Evolutionary conservation across 371 early-diverging fungal species (phyloP).

Genomic region (Lichtheimia ramosa): DNA sequence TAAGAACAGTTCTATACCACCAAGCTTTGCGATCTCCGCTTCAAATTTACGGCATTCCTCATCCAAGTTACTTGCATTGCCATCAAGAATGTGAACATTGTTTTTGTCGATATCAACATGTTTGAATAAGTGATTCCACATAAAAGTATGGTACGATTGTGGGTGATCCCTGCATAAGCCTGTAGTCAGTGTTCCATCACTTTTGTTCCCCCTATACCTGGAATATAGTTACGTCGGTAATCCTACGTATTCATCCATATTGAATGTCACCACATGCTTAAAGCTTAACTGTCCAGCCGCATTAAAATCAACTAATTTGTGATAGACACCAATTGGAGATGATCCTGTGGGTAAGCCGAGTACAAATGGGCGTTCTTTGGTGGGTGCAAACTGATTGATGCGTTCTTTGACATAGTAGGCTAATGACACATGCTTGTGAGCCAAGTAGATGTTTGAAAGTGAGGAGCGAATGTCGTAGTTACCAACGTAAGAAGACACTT

Average conservation of each 20-base stretch:
- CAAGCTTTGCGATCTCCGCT: conserved; percentile 71
- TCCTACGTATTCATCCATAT: conserved; percentile 77
- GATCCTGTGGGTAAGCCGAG: conserved; percentile 87
- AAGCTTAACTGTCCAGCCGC: conserved; percentile 63
- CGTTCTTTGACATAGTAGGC: conserved; percentile 83
- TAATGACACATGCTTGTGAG: conserved; percentile 9
- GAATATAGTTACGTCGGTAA: conserved; percentile 23
- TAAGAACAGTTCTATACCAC: conserved; percentile 84
- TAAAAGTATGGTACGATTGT: conserved; percentile 87
- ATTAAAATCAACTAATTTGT: conserved; percentile 63
- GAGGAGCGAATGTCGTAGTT: conserved; percentile 1
- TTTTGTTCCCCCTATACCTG: no score
- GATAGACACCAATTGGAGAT: conserved; percentile 79
- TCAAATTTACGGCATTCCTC: conserved; percentile 81
- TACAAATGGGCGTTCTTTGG: conserved; percentile 77
- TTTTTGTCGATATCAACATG: conserved; percentile 77
- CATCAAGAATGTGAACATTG: conserved; percentile 85
- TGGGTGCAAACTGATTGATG: conserved; percentile 78
- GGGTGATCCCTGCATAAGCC: conserved; percentile 56
- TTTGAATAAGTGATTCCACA: conserved; percentile 84
- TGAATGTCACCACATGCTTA: conserved; percentile 66
- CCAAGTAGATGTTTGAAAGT: neutral
- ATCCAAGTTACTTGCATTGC: conserved; percentile 81
- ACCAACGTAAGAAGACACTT: conserved; percentile 66
- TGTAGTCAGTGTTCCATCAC: no score